Conservation (phyloP, 2,329 filamentous ascomycete genomes). For the Emmonsia crescens region DNA sequence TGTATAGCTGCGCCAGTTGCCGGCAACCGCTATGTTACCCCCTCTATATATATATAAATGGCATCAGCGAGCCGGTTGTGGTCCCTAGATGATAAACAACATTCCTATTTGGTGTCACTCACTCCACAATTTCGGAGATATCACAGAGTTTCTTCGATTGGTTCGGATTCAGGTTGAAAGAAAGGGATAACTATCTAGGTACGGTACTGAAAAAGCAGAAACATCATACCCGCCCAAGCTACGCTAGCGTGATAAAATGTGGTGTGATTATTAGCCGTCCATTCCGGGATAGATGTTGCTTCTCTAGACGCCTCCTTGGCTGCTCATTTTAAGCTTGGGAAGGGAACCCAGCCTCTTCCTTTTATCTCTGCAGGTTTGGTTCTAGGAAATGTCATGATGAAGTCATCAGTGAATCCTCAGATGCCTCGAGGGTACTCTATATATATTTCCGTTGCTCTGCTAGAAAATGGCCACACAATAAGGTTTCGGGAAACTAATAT, state of each 20-base stretch:
- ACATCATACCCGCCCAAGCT: background rate
- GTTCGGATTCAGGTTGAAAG: background rate
- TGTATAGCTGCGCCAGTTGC: background rate
- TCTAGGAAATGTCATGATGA: background rate
- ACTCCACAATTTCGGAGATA: background rate
- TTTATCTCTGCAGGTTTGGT: background rate
- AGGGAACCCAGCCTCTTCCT: background rate
- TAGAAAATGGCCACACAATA: too few species aligned
- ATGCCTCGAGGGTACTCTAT: too few species aligned
- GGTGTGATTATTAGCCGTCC: background rate
- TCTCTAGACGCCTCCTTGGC: background rate
- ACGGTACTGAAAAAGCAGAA: background rate
- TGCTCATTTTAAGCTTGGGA: background rate
- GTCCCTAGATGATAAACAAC: background rate
- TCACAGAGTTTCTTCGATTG: background rate
- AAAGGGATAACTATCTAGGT: too few species aligned
- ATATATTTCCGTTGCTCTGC: too few species aligned
- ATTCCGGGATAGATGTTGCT: background rate
- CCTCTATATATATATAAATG: too few species aligned
- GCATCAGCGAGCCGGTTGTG: background rate
- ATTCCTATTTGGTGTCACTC: background rate
- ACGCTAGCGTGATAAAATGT: background rate
- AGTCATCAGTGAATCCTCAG: too few species aligned
- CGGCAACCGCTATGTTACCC: background rate
- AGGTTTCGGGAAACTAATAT: too few species aligned